phyloP scores from a whole-genome alignment of 257 asterid genomes.

The Solanum boliviense region DNA sequence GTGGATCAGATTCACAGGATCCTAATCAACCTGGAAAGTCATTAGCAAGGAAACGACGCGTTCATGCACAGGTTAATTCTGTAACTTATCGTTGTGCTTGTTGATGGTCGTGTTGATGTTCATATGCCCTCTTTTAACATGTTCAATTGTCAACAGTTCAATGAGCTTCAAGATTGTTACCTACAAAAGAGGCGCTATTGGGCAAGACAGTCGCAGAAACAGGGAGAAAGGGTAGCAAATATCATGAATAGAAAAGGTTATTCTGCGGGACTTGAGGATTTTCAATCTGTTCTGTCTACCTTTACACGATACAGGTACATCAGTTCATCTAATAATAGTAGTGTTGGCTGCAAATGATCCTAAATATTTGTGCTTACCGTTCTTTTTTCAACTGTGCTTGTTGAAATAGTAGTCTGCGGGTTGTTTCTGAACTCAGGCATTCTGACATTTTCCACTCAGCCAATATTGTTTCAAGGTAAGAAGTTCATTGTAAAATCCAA shows the following conservation, averaged over 20 bases:
- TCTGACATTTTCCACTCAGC: conserved; percentile 80
- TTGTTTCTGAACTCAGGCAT: conserved; percentile 75
- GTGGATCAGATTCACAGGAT: conserved; percentile 54
- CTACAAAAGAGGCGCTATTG: conserved; percentile 58
- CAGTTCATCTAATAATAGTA: not conserved
- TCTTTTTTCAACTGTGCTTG: not conserved
- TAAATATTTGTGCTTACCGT: not conserved
- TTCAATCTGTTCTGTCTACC: conserved; percentile 48
- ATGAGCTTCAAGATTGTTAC: conserved; percentile 75
- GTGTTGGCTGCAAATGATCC: not conserved
- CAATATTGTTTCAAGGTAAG: conserved; percentile 75
- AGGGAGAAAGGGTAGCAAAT: conserved; percentile 25
- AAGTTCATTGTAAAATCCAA: not conserved
- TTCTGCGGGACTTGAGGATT: conserved; percentile 64
- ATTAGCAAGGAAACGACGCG: conserved; percentile 56
- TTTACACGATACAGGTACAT: conserved; percentile 70
- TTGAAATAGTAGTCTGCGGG: conserved; percentile 56
- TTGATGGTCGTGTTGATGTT: not conserved
- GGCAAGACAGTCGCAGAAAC: conserved; percentile 36
- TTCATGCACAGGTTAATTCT: conserved; percentile 66
- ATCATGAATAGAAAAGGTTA: conserved; percentile 39
- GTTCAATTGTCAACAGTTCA: conserved; percentile 38
- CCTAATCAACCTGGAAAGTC: conserved; percentile 45
- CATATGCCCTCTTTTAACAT: not conserved
- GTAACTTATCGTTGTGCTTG: not conserved